Evolutionary conservation across 306 rosid genomes (phyloP).

Genomic region (Phaseolus lunatus): DNA sequence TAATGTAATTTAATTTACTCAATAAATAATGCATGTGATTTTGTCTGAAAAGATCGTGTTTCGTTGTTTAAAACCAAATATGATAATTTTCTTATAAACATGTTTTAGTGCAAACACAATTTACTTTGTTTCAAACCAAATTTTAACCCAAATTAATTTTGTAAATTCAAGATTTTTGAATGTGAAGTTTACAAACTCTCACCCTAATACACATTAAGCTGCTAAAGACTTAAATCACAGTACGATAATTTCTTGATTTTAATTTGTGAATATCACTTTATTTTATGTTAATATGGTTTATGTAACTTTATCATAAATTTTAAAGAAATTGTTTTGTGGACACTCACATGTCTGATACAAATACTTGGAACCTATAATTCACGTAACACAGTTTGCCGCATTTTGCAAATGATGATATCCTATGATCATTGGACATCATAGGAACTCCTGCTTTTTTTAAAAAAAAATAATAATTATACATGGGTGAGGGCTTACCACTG

Average conservation of each 20-base stretch:
- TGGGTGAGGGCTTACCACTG: neutral
- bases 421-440: neutral
- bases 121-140: neutral
- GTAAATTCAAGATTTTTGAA: neutral
- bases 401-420: neutral
- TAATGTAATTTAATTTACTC: neutral
- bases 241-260: conserved; percentile 4
- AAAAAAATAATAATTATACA: neutral
- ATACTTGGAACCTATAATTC: neutral
- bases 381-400: conserved; percentile 2
- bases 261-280: neutral
- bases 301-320: neutral
- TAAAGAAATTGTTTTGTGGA: neutral
- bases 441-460: neutral
- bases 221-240: neutral
- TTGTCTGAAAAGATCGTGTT: neutral
- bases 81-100: neutral
- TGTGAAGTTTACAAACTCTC: neutral
- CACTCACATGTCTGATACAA: neutral
- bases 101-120: neutral
- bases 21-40: neutral
- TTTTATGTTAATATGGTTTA: neutral
- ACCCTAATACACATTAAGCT: neutral
- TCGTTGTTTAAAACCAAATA: neutral
- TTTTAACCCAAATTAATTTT: neutral